These are phyloP conservation scores for Diaporthe sp. DNA, from an alignment of 2,329 filamentous ascomycete genomes.

Conservation along the genomic window DNA sequence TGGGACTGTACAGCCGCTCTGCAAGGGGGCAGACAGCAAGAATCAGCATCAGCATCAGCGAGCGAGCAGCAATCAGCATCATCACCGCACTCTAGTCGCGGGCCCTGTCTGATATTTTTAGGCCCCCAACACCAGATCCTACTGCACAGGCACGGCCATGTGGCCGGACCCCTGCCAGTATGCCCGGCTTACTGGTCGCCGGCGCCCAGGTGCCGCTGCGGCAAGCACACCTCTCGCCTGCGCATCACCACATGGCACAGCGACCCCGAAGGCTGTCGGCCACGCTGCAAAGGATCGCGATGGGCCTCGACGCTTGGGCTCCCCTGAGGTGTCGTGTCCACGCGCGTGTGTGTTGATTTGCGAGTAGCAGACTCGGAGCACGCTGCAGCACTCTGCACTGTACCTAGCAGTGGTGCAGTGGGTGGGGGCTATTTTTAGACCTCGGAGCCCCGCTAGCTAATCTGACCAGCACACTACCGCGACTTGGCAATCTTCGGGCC, in stretches of 20 bases:
- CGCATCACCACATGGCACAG: conserved; percentile 8
- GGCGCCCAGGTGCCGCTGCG: conserved; percentile 4
- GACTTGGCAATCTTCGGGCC: conserved; percentile 26
- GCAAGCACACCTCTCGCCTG: not conserved
- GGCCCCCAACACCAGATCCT: conserved; percentile 28
- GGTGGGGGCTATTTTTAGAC: conserved; percentile 34
- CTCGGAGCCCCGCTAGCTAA: conserved; percentile 27
- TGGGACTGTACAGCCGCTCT: conserved; percentile 18
- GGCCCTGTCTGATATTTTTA: conserved; percentile 28
- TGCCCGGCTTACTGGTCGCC: conserved; percentile 24
- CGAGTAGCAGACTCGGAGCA: not conserved
- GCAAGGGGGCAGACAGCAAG: conserved; percentile 25
- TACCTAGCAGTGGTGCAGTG: not conserved
- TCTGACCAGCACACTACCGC: conserved; percentile 7
- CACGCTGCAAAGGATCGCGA: conserved; percentile 12
- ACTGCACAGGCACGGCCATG: conserved; percentile 26
- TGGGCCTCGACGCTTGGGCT: not conserved
- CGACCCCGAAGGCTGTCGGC: conserved; percentile 11
- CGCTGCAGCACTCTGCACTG: not conserved
- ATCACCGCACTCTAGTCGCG: conserved; percentile 2
- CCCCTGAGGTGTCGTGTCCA: not conserved
- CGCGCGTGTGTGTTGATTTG: not conserved
- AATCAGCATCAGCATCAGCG: conserved; percentile 14
- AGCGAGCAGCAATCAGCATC: not conserved
- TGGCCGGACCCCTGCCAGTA: conserved; percentile 24